phyloP scores from a whole-genome alignment of 176 grass and related monocot genomes.

The Triticum urartu region DNA sequence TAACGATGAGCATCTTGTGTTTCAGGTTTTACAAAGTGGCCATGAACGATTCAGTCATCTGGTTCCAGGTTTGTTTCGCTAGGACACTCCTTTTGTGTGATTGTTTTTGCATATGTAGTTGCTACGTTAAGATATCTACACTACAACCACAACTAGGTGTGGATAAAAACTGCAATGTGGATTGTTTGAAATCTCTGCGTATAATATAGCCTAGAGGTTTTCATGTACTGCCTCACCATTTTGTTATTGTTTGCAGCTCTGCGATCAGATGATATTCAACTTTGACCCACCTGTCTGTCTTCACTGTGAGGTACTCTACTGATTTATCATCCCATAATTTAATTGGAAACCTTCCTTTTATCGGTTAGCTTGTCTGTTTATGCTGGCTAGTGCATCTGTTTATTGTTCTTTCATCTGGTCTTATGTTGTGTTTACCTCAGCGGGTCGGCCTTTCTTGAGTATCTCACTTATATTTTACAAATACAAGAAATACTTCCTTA shows the following conservation, averaged over 20 bases:
- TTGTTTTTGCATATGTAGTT: background rate
- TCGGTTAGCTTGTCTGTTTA: background rate
- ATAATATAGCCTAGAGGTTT: background rate
- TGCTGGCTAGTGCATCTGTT: background rate
- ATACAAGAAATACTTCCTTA: background rate
- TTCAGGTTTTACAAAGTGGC: constrained; percentile 86
- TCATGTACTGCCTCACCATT: constrained; percentile 17
- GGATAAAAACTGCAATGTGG: background rate
- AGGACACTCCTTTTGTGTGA: constrained; percentile 34
- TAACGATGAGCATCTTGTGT: constrained; percentile 18
- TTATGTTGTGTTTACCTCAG: background rate
- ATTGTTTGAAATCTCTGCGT: background rate
- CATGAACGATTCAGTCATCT: constrained; percentile 68
- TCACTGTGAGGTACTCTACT: constrained; percentile 73
- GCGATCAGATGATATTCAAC: constrained; percentile 91
- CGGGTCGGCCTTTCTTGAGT: background rate
- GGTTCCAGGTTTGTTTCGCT: constrained; percentile 88
- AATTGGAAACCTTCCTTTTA: background rate
- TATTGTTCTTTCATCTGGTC: constrained; percentile 10
- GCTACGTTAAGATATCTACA: background rate
- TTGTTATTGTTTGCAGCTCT: constrained; percentile 50
- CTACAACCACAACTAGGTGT: background rate
- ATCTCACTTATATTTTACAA: constrained; percentile 15
- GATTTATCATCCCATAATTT: background rate
- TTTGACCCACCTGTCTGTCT: constrained; percentile 73